Percentiles rank a stretch among this genome's conserved stretches.
These are phyloP conservation scores for Peniophora sp. DNA, from an alignment of 1,284 basidiomycete genomes.

Conservation along the genomic window DNA sequence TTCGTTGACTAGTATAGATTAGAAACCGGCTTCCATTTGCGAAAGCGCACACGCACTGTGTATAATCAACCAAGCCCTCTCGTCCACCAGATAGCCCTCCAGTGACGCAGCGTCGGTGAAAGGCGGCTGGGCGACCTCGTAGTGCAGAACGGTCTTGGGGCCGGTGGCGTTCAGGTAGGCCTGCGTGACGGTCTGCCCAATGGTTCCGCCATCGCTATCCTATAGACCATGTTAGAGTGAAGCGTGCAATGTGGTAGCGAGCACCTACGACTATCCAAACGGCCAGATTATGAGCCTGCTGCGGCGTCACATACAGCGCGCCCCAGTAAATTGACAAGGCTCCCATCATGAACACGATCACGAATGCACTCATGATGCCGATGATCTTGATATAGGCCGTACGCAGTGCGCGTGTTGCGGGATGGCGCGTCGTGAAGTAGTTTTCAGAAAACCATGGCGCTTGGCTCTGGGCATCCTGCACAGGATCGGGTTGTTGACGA, in stretches of 20 bases:
- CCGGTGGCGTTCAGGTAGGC: conserved; percentile 13
- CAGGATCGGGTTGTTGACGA: background rate
- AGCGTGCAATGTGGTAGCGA: background rate
- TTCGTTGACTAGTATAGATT: conserved; percentile 12
- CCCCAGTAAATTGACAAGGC: conserved; percentile 33
- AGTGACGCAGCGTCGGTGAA: no score
- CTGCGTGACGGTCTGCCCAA: conserved; percentile 15
- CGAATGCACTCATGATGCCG: conserved; percentile 12
- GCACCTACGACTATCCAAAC: conserved; percentile 30
- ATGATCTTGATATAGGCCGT: conserved; percentile 24
- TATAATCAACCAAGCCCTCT: no score
- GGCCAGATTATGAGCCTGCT: conserved; percentile 25
- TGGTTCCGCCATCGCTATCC: conserved; percentile 19
- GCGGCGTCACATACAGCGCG: conserved; percentile 20
- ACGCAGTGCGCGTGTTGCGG: conserved; percentile 20
- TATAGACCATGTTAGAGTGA: conserved; percentile 2
- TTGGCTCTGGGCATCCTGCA: conserved; percentile 8
- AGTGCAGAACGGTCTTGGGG: background rate
- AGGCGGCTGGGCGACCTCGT: no score
- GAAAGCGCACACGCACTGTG: no score
- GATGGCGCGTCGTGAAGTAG: conserved; percentile 23
- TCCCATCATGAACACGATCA: conserved; percentile 22
- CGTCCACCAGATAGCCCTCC: no score
- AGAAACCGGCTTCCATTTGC: background rate
- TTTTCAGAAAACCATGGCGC: conserved; percentile 25